These are phyloP conservation scores for Nitzschia inconspicua DNA, from an alignment of 108 stramenopile genomes.

Conservation along the genomic window DNA sequence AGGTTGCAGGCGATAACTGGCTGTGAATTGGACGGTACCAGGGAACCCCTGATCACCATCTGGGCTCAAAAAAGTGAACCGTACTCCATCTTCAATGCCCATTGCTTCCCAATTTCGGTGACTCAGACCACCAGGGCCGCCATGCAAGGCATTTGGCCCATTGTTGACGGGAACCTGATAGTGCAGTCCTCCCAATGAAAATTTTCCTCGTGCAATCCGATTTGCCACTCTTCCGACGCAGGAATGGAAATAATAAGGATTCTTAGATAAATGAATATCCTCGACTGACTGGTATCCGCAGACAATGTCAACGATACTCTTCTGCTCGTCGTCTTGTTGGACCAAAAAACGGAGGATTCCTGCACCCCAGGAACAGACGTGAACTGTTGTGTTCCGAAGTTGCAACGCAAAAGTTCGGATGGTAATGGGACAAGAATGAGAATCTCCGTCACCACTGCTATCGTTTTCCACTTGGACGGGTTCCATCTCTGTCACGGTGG, in stretches of 20 bases:
- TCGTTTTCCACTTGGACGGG: no score
- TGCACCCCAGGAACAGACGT: conserved; percentile 52
- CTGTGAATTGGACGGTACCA: conserved; percentile 50
- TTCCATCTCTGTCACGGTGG: no score
- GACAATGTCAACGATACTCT: conserved; percentile 44
- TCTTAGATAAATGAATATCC: conserved; percentile 35
- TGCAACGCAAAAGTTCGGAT: no score
- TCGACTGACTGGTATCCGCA: conserved; percentile 52
- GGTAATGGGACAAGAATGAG: no score
- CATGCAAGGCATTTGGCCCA: conserved; percentile 81
- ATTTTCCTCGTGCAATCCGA: conserved; percentile 66
- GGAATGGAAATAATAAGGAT: conserved; percentile 60
- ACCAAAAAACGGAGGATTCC: conserved; percentile 44
- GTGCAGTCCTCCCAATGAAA: conserved; percentile 31
- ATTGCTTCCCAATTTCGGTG: conserved; percentile 51
- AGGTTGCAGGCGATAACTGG: conserved; percentile 56
- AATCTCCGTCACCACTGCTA: no score
- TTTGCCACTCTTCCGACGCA: conserved; percentile 87
- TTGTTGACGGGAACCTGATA: conserved; percentile 73
- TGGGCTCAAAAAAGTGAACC: conserved; percentile 46
- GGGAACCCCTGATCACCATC: conserved; percentile 89
- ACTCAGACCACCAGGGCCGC: conserved; percentile 67
- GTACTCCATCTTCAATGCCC: conserved; percentile 29
- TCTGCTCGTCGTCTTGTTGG: conserved; percentile 6
- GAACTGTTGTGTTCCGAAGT: conserved; percentile 18